Percentiles rank a stretch among this genome's conserved stretches.
Evolutionary conservation across 176 grass and related monocot species (phyloP).

Genomic region (barley (Hordeum vulgare)): DNA sequence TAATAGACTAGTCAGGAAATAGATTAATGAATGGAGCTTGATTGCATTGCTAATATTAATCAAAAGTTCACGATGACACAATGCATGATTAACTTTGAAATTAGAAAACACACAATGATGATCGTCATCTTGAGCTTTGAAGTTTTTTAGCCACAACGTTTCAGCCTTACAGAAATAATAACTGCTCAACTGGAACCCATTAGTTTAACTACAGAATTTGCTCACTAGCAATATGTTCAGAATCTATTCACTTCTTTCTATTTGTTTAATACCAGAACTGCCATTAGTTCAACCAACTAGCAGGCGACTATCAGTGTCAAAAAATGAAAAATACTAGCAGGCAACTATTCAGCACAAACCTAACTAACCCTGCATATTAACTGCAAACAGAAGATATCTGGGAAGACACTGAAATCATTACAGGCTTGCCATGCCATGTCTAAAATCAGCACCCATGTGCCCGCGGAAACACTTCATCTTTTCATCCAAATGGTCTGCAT

Average conservation of each 20-base stretch:
- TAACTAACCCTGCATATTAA: background rate
- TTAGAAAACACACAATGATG: background rate
- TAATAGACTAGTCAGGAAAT: background rate
- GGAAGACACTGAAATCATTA: background rate
- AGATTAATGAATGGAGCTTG: too few relatives aligned
- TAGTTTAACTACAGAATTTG: background rate
- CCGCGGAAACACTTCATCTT: conserved; percentile 15
- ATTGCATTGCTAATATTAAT: background rate
- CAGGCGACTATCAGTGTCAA: background rate
- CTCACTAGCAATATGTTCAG: background rate
- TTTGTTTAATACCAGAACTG: background rate
- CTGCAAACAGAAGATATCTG: background rate
- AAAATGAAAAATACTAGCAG: too few relatives aligned
- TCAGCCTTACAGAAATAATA: background rate
- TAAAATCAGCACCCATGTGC: conserved; percentile 21
- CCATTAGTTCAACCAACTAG: background rate
- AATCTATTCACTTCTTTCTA: background rate
- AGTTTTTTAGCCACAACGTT: background rate
- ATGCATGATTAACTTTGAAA: background rate
- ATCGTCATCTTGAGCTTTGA: background rate
- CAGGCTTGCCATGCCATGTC: conserved; percentile 13
- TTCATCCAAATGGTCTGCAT: background rate
- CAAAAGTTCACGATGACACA: background rate
- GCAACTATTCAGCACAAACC: background rate
- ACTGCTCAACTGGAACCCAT: background rate